Percentiles rank a stretch among this genome's conserved stretches.
phyloP scores from a whole-genome alignment of 1,284 basidiomycete species.

The Pyrrhoderma noxium region DNA sequence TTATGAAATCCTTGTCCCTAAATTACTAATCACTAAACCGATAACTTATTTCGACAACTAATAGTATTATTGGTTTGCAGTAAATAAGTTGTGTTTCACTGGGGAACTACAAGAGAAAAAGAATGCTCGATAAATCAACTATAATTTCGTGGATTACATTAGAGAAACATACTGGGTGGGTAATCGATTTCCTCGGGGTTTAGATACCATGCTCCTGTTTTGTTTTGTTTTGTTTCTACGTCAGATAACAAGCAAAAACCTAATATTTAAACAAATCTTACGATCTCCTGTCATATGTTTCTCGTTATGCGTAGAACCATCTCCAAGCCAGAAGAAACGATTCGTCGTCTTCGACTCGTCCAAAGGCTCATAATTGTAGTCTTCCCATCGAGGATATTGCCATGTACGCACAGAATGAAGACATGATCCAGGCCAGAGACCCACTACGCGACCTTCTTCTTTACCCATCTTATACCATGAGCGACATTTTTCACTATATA shows the following conservation, averaged over 20 bases:
- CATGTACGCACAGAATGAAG: constrained; percentile 45
- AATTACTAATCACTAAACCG: too few species aligned
- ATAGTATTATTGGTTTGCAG: too few species aligned
- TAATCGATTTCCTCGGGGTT: constrained; percentile 35
- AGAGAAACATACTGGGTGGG: constrained; percentile 34
- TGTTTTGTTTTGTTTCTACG: too few species aligned
- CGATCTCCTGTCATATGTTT: constrained; percentile 38
- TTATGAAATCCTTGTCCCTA: too few species aligned
- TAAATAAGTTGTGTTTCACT: too few species aligned
- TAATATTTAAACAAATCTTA: too few species aligned
- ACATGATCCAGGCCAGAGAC: constrained; percentile 56
- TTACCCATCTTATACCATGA: constrained; percentile 63
- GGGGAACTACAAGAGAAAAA: too few species aligned
- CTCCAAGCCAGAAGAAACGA: constrained; percentile 52
- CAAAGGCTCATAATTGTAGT: constrained; percentile 47
- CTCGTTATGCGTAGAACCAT: constrained; percentile 43
- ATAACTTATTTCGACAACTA: too few species aligned
- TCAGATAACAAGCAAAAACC: background rate
- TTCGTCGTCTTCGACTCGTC: constrained; percentile 34
- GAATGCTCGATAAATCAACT: too few species aligned
- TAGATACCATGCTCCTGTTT: constrained; percentile 45
- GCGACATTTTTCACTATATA: constrained; percentile 50
- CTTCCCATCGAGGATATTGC: constrained; percentile 56
- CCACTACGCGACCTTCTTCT: constrained; percentile 49
- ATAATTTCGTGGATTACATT: too few species aligned